Evolutionary conservation across 805 yeast genomes (phyloP).

Genomic region (Kodamaea laetipori): DNA sequence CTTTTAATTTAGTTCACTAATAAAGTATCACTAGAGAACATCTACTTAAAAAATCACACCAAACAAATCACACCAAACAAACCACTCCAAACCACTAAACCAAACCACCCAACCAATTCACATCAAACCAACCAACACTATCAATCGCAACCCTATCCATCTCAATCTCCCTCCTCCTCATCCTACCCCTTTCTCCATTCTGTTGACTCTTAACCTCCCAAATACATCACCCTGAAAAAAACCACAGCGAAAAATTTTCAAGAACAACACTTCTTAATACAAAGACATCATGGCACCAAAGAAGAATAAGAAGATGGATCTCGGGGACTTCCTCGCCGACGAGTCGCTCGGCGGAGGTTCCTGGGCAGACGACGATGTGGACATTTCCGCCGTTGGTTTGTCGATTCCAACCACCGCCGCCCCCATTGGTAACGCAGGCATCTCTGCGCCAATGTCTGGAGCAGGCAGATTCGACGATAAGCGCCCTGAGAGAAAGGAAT

Average conservation of each 20-base stretch:
- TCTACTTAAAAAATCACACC: too few species aligned
- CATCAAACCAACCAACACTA: background rate
- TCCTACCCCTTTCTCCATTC: background rate
- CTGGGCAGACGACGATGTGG: constrained; percentile 86
- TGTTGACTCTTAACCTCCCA: constrained; percentile 4
- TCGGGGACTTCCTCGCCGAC: constrained; percentile 81
- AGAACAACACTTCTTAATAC: constrained; percentile 2
- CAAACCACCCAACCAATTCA: too few species aligned
- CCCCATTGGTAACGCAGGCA: constrained; percentile 16
- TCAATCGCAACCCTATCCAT: background rate
- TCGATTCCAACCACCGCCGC: constrained; percentile 37
- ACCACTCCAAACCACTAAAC: too few species aligned
- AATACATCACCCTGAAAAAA: constrained; percentile 1
- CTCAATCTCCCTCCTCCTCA: background rate
- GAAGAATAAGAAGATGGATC: constrained; percentile 78
- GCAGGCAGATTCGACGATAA: constrained; percentile 28
- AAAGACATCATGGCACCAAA: constrained; percentile 33
- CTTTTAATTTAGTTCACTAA: too few species aligned
- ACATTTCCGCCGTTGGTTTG: constrained; percentile 63
- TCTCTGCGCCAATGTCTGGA: constrained; percentile 18
- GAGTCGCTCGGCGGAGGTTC: constrained; percentile 70
- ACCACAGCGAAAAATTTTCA: constrained; percentile 6
- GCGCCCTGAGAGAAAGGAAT: constrained; percentile 61
- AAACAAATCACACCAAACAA: too few species aligned
- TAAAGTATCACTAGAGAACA: too few species aligned